Base-by-base conservation (phyloP, 2,329 filamentous ascomycete species). In the Aspergillus piperis region DNA sequence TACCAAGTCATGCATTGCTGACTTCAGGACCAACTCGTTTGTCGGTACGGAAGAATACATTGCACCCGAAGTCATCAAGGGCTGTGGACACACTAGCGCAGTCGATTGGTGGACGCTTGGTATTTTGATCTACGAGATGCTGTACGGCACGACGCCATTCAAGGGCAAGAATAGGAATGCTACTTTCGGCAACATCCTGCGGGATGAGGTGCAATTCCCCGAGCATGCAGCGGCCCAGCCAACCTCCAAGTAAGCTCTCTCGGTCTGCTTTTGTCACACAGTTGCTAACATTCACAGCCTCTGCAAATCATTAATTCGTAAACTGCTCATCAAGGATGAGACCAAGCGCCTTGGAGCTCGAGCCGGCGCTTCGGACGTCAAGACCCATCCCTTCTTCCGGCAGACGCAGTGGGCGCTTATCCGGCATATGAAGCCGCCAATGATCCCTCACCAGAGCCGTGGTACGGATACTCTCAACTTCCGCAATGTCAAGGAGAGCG, bases 101-200 rank as follows among this genome's bases (percentile, higher is more conserved):
- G 95, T 99, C 13, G 95, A 99, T 77, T 99, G 95, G 95, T 99
- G 95, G 95, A 99, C 95, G 0, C 79, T 99, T 56, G 95, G 95
- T 19, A 98, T 99, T 67, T 80, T 99, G 72, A 92, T 99, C 59
- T 99, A 98, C 76, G 95, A 99, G 78, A 99, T 99, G 95, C 83
- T 99, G 38, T 99, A 94, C 79, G 95, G 95, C 58, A 99, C 94
- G 0, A 99, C 95, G 0, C 95, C 95, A 1, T 99, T 99, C 84
- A 99, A 99, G 82, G 95, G 95, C 68, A 98, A 99, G 86, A 99
- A 97, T 78, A 87, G 95, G 41, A 99, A 98, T 71, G 92, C 93
- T 13, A 99, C 95, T 0, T 99, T 99, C 80, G 94, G 93, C 62
- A 99, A 98, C 74, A 99, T 99, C 67, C 78, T 99, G 64, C 85